phyloP scores from a whole-genome alignment of 257 asterid genomes.

The Scutellaria minor region DNA sequence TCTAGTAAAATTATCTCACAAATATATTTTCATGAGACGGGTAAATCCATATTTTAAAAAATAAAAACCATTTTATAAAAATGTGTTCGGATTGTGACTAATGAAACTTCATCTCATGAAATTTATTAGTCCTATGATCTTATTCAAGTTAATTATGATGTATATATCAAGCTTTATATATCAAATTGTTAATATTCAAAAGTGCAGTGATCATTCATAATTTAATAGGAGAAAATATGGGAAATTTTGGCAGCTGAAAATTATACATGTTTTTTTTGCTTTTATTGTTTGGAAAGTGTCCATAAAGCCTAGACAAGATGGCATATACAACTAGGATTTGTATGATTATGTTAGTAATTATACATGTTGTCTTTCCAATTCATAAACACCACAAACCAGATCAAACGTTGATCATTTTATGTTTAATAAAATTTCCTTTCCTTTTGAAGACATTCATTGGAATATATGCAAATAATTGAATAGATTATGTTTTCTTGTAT shows the following conservation, averaged over 20 bases:
- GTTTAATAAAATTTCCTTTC: conserved; percentile 18
- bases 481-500: too few species aligned
- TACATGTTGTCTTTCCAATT: background rate
- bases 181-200: background rate
- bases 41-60: too few species aligned
- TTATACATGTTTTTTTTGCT: background rate
- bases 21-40: too few species aligned
- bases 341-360: conserved; percentile 33
- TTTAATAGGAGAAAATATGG: background rate
- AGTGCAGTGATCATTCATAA: background rate
- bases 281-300: conserved; percentile 10
- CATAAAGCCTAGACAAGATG: conserved; percentile 35
- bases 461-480: background rate
- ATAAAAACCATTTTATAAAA: too few species aligned
- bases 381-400: conserved; percentile 14
- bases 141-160: too few species aligned
- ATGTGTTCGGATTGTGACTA: too few species aligned
- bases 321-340: conserved; percentile 28
- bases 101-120: too few species aligned
- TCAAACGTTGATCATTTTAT: conserved; percentile 27
- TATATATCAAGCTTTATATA: background rate
- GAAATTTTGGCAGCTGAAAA: background rate
- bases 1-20: too few species aligned
- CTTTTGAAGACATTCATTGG: background rate
- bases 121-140: too few species aligned